Evolutionary conservation across 768 basidiomycete species (phyloP).

Genomic region (Mrakia gelida): DNA sequence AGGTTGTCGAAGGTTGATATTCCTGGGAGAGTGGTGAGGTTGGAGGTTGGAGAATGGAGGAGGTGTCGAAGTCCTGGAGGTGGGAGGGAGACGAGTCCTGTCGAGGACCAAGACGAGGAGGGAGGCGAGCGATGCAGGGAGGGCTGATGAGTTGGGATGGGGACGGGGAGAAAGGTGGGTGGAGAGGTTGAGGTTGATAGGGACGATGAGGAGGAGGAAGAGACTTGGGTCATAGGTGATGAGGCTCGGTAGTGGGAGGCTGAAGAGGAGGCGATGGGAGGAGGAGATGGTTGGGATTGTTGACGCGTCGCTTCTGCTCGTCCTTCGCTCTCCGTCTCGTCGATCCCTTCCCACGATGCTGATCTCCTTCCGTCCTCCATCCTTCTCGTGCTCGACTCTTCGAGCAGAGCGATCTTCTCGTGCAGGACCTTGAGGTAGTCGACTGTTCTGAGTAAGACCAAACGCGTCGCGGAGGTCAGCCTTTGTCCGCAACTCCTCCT

Average conservation of each 20-base stretch:
- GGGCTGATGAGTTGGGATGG: not conserved
- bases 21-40: not conserved
- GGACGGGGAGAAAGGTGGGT: not conserved
- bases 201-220: not conserved
- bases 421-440: constrained; percentile 26
- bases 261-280: not conserved
- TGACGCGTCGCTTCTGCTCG: not conserved
- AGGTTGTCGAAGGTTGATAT: not conserved
- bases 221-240: not conserved
- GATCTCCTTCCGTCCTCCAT: not conserved
- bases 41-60: not conserved
- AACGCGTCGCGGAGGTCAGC: too few relatives aligned
- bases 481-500: not conserved
- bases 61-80: not conserved
- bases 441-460: constrained; percentile 7
- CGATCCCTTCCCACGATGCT: not conserved
- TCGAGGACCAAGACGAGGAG: not conserved
- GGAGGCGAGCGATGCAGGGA: not conserved
- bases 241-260: not conserved
- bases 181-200: not conserved
- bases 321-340: not conserved
- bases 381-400: too few relatives aligned
- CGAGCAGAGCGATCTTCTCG: not conserved
- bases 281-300: not conserved
- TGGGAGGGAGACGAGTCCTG: not conserved